phyloP scores from a whole-genome alignment of 1,284 basidiomycete species.

The Cutaneotrichosporon arboriforme region DNA sequence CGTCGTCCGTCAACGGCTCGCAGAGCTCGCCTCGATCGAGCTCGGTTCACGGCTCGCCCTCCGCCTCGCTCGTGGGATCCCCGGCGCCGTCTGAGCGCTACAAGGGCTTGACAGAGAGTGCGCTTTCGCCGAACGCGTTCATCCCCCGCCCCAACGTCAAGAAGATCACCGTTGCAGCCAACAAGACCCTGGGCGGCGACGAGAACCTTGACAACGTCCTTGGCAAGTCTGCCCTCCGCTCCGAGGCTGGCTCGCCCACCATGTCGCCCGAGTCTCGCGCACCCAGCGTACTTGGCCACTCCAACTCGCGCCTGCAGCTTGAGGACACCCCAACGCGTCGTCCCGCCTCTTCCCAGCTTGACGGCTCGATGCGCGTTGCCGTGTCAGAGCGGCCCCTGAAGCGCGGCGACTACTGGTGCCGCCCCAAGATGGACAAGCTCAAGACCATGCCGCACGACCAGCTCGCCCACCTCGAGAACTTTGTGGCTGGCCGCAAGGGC shows the following conservation, averaged over 20 bases:
- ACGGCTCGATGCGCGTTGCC: conserved; percentile 29
- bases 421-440: conserved; percentile 67
- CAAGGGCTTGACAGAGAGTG: conserved; percentile 56
- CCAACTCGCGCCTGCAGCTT: conserved; percentile 18
- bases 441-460: conserved; percentile 62
- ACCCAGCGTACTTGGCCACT: conserved; percentile 52
- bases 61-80: conserved; percentile 30
- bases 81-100: conserved; percentile 39
- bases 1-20: conserved; percentile 42
- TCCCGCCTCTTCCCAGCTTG: conserved; percentile 29
- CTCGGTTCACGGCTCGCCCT: conserved; percentile 34
- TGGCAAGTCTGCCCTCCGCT: conserved; percentile 40
- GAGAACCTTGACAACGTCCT: conserved; percentile 44
- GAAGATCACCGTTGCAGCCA: conserved; percentile 81
- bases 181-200: conserved; percentile 23
- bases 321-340: conserved; percentile 20
- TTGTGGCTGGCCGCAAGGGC: conserved; percentile 83
- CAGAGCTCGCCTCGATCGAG: conserved; percentile 21
- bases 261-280: conserved; percentile 36
- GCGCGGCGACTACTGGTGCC: conserved; percentile 84
- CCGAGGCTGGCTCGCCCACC: conserved; percentile 48
- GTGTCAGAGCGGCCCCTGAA: conserved; percentile 52
- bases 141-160: conserved; percentile 79
- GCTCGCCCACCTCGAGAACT: conserved; percentile 61
- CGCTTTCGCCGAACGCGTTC: conserved; percentile 56